Evolutionary conservation across 352 stramenopile genomes (phyloP).

Genomic region (Pythium sukuiense): DNA sequence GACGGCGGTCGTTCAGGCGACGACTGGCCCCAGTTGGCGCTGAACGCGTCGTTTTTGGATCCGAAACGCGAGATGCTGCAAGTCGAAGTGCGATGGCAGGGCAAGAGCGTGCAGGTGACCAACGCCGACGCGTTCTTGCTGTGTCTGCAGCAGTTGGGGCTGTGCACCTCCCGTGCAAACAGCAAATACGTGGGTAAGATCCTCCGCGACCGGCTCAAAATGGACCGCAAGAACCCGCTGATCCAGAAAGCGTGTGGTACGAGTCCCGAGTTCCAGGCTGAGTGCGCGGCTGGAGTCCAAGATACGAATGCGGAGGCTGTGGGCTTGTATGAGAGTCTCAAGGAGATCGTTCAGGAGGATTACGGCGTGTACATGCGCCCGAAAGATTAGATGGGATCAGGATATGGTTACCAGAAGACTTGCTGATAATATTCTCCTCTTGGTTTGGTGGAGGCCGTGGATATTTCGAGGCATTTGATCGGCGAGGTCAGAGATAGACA

Average conservation of each 20-base stretch:
- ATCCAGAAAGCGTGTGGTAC: conserved; percentile 29
- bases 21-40: conserved; percentile 59
- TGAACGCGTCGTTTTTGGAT: conserved; percentile 59
- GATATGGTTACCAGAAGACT: background rate
- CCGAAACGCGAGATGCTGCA: conserved; percentile 41
- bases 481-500: conserved; percentile 1
- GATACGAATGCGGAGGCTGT: background rate
- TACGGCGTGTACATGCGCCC: conserved; percentile 46
- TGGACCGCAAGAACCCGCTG: conserved; percentile 47
- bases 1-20: conserved; percentile 25
- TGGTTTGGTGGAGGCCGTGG: background rate
- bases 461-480: conserved; percentile 3
- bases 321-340: conserved; percentile 43
- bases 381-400: conserved; percentile 13
- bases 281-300: background rate
- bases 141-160: conserved; percentile 55
- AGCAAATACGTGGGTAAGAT: conserved; percentile 67
- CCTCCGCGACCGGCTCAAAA: conserved; percentile 52
- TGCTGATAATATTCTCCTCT: conserved; percentile 4
- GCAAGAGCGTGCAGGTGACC: conserved; percentile 44
- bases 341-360: conserved; percentile 52
- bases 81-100: conserved; percentile 61
- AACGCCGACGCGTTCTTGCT: conserved; percentile 66
- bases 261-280: conserved; percentile 12
- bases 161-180: conserved; percentile 45